phyloP scores from a whole-genome alignment of 306 rosid genomes.

The Castanopsis chinensis region DNA sequence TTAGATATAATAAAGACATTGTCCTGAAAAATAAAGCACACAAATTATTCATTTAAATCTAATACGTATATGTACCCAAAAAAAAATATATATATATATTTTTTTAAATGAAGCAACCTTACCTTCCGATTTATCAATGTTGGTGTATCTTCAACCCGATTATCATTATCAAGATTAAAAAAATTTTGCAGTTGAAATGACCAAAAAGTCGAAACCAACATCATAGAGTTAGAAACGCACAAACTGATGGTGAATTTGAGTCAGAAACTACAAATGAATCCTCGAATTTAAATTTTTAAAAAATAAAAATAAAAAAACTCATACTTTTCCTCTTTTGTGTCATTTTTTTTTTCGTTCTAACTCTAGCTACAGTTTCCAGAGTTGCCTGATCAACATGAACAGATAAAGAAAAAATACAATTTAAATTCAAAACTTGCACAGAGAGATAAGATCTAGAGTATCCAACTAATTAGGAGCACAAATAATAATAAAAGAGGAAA shows the following conservation, averaged over 20 bases:
- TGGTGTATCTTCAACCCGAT: conserved; percentile 90
- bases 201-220: conserved; percentile 41
- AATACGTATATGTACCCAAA: background rate
- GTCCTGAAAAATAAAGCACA: conserved; percentile 57
- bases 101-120: conserved; percentile 16
- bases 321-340: conserved; percentile 94
- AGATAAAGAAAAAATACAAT: conserved; percentile 2
- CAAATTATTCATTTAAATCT: background rate
- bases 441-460: background rate
- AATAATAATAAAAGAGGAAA: background rate
- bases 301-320: background rate
- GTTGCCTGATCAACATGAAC: conserved; percentile 72
- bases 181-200: conserved; percentile 77
- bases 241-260: conserved; percentile 2
- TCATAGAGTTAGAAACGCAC: background rate
- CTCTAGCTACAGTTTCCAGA: conserved; percentile 98
- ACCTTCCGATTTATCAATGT: conserved; percentile 95
- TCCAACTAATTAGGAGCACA: background rate
- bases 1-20: conserved; percentile 93
- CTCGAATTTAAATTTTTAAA: background rate
- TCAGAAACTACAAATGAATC: conserved; percentile 16
- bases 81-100: conserved; percentile 1
- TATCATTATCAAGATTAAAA: conserved; percentile 76
- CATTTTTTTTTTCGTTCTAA: conserved; percentile 93
- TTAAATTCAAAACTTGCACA: background rate